phyloP scores from a whole-genome alignment of 495 filamentous ascomycete species.

The Tuber microsphaerosporum region DNA sequence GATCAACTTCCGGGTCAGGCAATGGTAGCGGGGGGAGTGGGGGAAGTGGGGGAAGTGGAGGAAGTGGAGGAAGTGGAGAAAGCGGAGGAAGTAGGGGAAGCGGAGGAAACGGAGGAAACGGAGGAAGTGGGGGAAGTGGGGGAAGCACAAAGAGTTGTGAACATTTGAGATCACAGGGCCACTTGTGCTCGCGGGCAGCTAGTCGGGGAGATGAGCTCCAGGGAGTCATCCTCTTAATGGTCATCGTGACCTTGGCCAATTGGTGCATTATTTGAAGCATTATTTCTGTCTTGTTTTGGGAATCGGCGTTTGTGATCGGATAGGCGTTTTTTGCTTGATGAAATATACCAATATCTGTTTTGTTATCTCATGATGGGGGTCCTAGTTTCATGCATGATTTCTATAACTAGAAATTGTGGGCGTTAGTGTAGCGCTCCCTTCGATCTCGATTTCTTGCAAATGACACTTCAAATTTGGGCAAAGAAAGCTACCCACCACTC shows the following conservation, averaged over 20 bases:
- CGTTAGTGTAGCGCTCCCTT: background rate
- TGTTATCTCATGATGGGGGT: background rate
- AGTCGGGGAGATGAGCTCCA: constrained; percentile 5
- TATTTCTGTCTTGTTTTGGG: background rate
- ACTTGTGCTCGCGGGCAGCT: constrained; percentile 14
- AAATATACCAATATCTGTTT: background rate
- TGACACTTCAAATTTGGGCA: background rate
- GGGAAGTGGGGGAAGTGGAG: no score
- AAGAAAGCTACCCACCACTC: background rate
- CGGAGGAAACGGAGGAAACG: no score
- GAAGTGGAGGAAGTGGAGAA: background rate
- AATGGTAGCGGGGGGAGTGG: no score
- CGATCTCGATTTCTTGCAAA: background rate
- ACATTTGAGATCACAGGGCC: constrained; percentile 20
- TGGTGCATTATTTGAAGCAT: background rate
- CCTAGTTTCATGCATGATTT: background rate
- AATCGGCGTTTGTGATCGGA: background rate
- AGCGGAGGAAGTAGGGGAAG: no score
- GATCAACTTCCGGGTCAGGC: background rate
- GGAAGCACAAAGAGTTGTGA: constrained; percentile 11
- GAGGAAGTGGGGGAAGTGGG: background rate
- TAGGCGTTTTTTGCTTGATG: background rate
- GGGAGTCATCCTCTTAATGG: background rate
- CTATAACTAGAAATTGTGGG: background rate
- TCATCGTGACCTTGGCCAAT: background rate